phyloP scores from a whole-genome alignment of 257 asterid genomes.

The Solanum piurae region DNA sequence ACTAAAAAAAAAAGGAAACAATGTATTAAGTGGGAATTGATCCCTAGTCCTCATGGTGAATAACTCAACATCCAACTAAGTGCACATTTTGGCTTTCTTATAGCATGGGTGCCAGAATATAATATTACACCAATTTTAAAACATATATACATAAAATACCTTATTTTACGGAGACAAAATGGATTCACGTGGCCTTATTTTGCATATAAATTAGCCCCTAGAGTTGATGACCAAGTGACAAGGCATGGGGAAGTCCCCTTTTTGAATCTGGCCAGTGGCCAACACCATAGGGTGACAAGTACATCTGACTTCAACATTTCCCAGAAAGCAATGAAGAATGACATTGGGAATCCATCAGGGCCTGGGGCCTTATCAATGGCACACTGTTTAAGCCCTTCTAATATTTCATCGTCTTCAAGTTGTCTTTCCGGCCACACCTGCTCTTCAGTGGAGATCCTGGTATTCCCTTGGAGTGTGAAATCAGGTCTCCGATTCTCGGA shows the following conservation, averaged over 20 bases:
- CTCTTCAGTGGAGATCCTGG: neutral
- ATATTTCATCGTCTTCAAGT: neutral
- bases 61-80: neutral
- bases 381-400: neutral
- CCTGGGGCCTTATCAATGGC: neutral
- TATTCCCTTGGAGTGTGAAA: neutral
- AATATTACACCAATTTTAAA: neutral
- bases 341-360: neutral
- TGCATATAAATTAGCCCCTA: neutral
- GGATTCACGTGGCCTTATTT: neutral
- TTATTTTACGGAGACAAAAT: neutral
- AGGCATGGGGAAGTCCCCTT: neutral
- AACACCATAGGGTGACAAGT: neutral
- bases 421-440: neutral
- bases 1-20: too few species aligned
- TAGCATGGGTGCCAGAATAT: neutral
- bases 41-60: neutral
- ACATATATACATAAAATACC: neutral
- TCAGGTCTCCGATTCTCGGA: neutral
- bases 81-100: neutral
- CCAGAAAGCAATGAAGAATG: neutral
- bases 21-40: neutral
- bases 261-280: neutral
- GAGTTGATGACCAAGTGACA: neutral
- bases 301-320: neutral